Base-by-base conservation (phyloP, 2,329 filamentous ascomycete species). In the Aspergillus ibericus region DNA sequence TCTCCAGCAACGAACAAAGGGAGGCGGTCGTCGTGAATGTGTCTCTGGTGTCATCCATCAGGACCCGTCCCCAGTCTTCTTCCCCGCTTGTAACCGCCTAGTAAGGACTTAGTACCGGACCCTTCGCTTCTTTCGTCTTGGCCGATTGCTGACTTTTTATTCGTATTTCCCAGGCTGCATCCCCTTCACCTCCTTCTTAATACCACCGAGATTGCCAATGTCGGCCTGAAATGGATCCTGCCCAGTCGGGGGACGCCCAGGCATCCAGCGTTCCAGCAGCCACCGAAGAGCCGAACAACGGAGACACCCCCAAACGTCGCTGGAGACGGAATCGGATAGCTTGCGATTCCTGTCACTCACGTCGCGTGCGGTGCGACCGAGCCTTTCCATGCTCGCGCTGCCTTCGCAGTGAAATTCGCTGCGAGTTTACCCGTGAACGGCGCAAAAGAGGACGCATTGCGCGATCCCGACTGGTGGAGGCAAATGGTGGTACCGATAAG, bases 341-440 rank as follows among this genome's bases (percentile, higher is more conserved):
- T 18, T 97, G 93, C 78, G 93, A 97, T 76, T 92, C 96, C 74
- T 97, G 93, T 77, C 96, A 97, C 75, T 91, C 96, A 72, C 82
- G 96, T 59, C 85, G 93, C 63, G 96, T 93, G 18, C 96, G 96
- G 78, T 97, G 93, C 74, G 92, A 97, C 75, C 93, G 93, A 54
- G 91, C 95, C 70, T 86, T 91, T 63, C 93, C 93, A 53, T 97
- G 93, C 73, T 91, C 92, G 49, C 92, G 96, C 75, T 97, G 93
- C 74, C 87, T 93, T 71, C 90, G 91, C 90, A 85, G 78, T 84
- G 82, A 68, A 15, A 70, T 68, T 10, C 65, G 60, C 36, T 97
- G 93, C 78, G 91, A 96, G 77, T 96, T 96, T 75, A 88, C 92
- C 57, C 88, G 93, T 49, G 92, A 96, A 76, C 87, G 92, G 64